A percentile compares a stretch with the other conserved stretches of the same genome.
These are phyloP conservation scores for Diaporthe batatas DNA, from an alignment of 2,329 filamentous ascomycete species.

Conservation along the genomic window DNA sequence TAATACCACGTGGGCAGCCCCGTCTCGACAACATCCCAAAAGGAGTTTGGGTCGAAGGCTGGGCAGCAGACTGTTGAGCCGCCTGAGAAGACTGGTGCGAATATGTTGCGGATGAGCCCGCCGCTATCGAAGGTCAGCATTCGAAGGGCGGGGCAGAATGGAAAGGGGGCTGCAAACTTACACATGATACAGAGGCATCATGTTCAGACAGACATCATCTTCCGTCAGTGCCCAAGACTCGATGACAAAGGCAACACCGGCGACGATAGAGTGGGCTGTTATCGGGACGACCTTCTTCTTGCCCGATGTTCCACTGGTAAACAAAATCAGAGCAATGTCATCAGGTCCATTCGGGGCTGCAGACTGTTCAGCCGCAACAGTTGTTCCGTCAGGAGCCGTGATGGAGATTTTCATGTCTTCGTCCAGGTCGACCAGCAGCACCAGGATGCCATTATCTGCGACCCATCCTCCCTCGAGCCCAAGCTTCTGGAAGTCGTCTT, in stretches of 20 bases:
- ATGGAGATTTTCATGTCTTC: conserved; percentile 38
- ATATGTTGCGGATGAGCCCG: conserved; percentile 85
- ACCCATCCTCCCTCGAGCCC: conserved; percentile 24
- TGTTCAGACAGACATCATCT: conserved; percentile 66
- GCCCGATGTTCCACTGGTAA: conserved; percentile 70
- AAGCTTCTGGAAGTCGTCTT: conserved; percentile 35
- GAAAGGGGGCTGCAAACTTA: conserved; percentile 50
- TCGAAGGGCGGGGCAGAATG: fast-evolving
- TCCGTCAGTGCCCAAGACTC: conserved; percentile 64
- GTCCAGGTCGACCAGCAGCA: conserved; percentile 32
- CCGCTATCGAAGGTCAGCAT: conserved; percentile 57
- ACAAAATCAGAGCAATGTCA: conserved; percentile 73
- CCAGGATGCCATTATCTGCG: conserved; percentile 26
- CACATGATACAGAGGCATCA: conserved; percentile 72
- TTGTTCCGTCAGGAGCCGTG: conserved; percentile 7
- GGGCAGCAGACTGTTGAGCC: conserved; percentile 84
- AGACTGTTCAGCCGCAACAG: neutral
- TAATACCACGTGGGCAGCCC: conserved; percentile 92
- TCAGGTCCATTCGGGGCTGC: conserved; percentile 63
- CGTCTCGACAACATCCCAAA: conserved; percentile 82
- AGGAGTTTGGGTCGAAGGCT: conserved; percentile 85
- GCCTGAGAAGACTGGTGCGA: conserved; percentile 80
- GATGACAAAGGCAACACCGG: conserved; percentile 65
- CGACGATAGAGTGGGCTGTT: conserved; percentile 62
- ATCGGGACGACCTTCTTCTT: conserved; percentile 71